Base-by-base conservation (phyloP, 257 asterid genomes). In the Primulina tabacum region DNA sequence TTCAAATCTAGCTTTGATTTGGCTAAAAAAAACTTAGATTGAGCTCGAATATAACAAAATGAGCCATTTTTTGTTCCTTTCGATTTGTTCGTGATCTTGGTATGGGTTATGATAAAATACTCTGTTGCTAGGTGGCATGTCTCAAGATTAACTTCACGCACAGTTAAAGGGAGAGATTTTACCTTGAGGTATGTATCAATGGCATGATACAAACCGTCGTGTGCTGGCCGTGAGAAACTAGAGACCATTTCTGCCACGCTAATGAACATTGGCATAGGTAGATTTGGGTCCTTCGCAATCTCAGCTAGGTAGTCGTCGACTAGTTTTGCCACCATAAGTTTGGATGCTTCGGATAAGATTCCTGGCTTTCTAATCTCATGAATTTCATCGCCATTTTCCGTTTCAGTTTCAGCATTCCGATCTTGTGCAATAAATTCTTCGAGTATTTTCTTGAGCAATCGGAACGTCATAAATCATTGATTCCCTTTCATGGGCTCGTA, bases 271-370 rank as follows among this genome's bases (percentile, higher is more conserved):
- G 88, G 79, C 53, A 89, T 69, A 33, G 89, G 80, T 12, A 93
- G 85, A 58, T 80, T 78, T 20, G 95, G 96, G 82, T 94, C 99
- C 76, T 87, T 90, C 1, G 95, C 96, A 43, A 94, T 85, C 81
- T 94, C 97, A 0, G 83, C 86, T 57, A 94, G 96, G 85, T 94
- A 94, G 52, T 85, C 83, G 40, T 94, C 99, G 0, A 94, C 81
- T 7, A 94, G 85, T 82, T 94, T 94, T 12, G 94, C 96, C 70
- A 90, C 99, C 91, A 94, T 94, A 75, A 94, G 87, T 84, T 90
- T 94, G 5, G 99, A 91, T 58, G 99, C 99, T 82, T 94, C 99
- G 1, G 96, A 87, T 38, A 94, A 82, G 63, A 94, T 86, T 77
- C 99, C 97, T 0, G 90, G 96, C 78, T 26, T 85, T 63, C 80